Percentiles rank a stretch among this genome's conserved stretches.
Evolutionary conservation across 2,329 filamentous ascomycete species (phyloP).

Genomic region (Apiospora pterosperma): DNA sequence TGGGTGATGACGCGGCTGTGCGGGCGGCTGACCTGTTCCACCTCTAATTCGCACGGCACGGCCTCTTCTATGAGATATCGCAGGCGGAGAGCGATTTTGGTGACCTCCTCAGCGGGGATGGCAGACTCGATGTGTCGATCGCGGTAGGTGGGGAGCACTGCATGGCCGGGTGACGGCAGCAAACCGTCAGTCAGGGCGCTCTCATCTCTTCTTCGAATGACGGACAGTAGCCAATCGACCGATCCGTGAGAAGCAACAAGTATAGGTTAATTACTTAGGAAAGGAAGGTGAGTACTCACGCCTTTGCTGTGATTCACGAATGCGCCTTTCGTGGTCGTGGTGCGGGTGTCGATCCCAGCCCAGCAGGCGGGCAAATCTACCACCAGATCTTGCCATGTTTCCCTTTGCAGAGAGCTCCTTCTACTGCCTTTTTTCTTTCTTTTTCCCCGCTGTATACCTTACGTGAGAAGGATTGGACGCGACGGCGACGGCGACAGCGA

Average conservation of each 20-base stretch:
- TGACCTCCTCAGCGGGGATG: conserved; percentile 75
- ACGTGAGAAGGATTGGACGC: not conserved
- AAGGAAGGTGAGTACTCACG: conserved; percentile 33
- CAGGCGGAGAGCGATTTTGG: conserved; percentile 82
- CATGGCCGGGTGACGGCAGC: not conserved
- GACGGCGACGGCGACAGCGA: too few relatives aligned
- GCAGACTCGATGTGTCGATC: conserved; percentile 60
- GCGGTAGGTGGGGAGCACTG: conserved; percentile 64
- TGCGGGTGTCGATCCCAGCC: conserved; percentile 32
- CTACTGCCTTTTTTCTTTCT: not conserved
- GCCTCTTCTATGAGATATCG: conserved; percentile 89
- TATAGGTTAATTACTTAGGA: not conserved
- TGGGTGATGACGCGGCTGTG: conserved; percentile 84
- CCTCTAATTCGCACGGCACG: conserved; percentile 85
- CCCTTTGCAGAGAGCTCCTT: not conserved
- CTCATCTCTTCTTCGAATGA: not conserved
- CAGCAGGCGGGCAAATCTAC: conserved; percentile 19
- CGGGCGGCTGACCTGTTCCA: conserved; percentile 68
- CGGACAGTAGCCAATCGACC: not conserved
- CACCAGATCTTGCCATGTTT: conserved; percentile 22
- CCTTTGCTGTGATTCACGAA: conserved; percentile 41
- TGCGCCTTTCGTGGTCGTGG: conserved; percentile 30
- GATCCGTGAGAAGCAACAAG: not conserved
- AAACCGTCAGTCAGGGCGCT: not conserved
- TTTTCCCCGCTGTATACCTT: too few relatives aligned